These are phyloP conservation scores for Ceratopteris richardii DNA, from an alignment of 75 land plant species.

Conservation along the genomic window DNA sequence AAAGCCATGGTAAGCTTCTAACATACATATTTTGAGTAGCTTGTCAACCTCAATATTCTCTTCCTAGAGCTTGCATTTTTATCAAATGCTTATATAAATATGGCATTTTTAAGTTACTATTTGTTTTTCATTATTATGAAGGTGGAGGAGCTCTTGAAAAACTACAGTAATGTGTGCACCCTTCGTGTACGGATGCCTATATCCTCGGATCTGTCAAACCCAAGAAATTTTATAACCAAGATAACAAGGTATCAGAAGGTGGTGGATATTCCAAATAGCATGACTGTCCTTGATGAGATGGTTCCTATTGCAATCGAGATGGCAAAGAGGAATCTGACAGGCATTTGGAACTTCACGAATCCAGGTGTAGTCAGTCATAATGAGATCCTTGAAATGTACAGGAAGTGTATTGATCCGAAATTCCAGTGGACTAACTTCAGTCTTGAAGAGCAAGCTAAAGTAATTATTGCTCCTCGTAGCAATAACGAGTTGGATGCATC, in stretches of 20 bases:
- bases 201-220: slow-evolving; percentile 46
- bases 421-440: slow-evolving; percentile 52
- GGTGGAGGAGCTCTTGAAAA: slow-evolving; percentile 56
- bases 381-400: slow-evolving; percentile 71
- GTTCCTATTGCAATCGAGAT: slow-evolving; percentile 51
- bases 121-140: slow-evolving; percentile 8
- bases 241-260: slow-evolving; percentile 46
- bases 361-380: slow-evolving; percentile 60
- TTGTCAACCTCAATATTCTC: too few species aligned
- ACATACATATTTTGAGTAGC: too few species aligned
- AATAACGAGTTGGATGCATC: slow-evolving; percentile 62
- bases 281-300: slow-evolving; percentile 56
- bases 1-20: slow-evolving; percentile 67
- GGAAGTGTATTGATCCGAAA: slow-evolving; percentile 44
- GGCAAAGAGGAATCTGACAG: slow-evolving; percentile 48
- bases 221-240: slow-evolving; percentile 60
- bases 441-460: slow-evolving; percentile 62
- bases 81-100: not conserved
- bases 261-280: slow-evolving; percentile 57
- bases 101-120: too few species aligned
- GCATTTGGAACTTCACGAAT: slow-evolving; percentile 63
- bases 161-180: slow-evolving; percentile 56
- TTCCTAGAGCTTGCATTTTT: too few species aligned
- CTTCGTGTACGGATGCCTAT: slow-evolving; percentile 58
- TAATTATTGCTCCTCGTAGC: slow-evolving; percentile 59